Evolutionary conservation across 352 stramenopile genomes (phyloP), one percentile per base, ranked within the genome.

Genomic region (Globisporangium spiculum): DNA sequence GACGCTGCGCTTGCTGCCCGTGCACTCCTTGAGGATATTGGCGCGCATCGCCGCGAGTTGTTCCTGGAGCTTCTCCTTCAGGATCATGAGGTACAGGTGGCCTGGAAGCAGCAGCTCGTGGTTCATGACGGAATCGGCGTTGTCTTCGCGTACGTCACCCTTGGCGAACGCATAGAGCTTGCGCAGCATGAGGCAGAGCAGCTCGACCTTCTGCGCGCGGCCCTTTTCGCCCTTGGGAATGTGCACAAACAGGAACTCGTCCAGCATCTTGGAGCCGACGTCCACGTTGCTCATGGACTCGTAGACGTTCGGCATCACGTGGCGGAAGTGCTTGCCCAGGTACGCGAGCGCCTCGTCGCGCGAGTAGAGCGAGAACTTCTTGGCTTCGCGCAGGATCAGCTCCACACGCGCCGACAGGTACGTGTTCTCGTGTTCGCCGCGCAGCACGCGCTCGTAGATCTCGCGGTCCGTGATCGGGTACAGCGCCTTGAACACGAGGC

Each of bases 1-100:
- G 64, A 94, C 65, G 9, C 71, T 73, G 56, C 83, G 83, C 66
- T 90, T 90, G 53, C 72, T 76, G 52, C 70, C 85, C 34, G 72
- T 58, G 12, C 65, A 63, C 52, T 97, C 73, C 66, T 90, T 94
- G 68, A 97, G 60, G 75, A 98, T 85, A 79, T 95, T 83, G 44
- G 53, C 65, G 73, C 88, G 86, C 64, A 84, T 91, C 4, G 77
- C 66, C 30, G 69, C 75, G 18, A 99, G 77, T 63, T 91, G 94
- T 70, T 99, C 96, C 64, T 98, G 89, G 36, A 99, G 89, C 73
- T 99, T 99, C 80, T 99, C 98, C 78, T 99, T 99, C 20, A 99
- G 72, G 70, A 99, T 98, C 72, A 97, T 97, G 34, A 93, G 66
- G 73, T 97, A 96, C 27, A 99, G 72, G 74, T 99, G 97, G 14